These are phyloP conservation scores for Xylaria sp. DNA, from an alignment of 2,329 filamentous ascomycete genomes.

Conservation along the genomic window DNA sequence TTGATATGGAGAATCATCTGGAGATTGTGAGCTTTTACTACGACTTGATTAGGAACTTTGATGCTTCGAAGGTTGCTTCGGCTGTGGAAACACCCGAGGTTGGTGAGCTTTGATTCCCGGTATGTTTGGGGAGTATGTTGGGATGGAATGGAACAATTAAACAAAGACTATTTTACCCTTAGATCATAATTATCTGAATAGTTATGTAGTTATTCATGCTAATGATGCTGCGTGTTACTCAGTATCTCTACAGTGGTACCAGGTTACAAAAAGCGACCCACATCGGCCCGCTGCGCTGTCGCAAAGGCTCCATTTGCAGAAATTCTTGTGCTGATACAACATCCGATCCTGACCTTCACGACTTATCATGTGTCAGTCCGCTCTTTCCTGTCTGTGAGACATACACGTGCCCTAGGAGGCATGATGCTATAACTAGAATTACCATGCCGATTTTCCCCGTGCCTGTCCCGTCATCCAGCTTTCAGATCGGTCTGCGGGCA, in stretches of 20 bases:
- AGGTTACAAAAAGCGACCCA: slow-evolving; percentile 16
- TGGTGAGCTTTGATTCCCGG: slow-evolving; percentile 39
- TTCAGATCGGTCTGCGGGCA: slow-evolving; percentile 48
- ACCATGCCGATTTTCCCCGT: slow-evolving; percentile 48
- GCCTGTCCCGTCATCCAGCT: slow-evolving; percentile 45
- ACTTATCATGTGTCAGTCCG: slow-evolving; percentile 20
- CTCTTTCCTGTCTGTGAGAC: slow-evolving; percentile 22
- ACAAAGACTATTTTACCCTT: not conserved
- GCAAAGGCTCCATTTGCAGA: slow-evolving; percentile 21
- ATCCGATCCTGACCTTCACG: not conserved
- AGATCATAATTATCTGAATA: not conserved
- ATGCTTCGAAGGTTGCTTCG: slow-evolving; percentile 43
- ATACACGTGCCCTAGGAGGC: slow-evolving; percentile 30
- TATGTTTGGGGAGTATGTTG: not conserved
- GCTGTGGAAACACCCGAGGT: slow-evolving; percentile 17
- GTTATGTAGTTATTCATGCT: not conserved
- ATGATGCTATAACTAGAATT: slow-evolving; percentile 44
- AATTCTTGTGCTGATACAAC: slow-evolving; percentile 18
- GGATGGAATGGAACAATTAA: not conserved
- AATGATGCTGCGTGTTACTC: not conserved
- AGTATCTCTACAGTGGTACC: not conserved
- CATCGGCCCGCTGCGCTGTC: slow-evolving; percentile 26
- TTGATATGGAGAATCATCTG: slow-evolving; percentile 54
- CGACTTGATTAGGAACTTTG: slow-evolving; percentile 52
- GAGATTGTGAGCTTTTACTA: slow-evolving; percentile 54